phyloP scores from a whole-genome alignment of 139 green algal genomes.

The Dunaliella primolecta region DNA sequence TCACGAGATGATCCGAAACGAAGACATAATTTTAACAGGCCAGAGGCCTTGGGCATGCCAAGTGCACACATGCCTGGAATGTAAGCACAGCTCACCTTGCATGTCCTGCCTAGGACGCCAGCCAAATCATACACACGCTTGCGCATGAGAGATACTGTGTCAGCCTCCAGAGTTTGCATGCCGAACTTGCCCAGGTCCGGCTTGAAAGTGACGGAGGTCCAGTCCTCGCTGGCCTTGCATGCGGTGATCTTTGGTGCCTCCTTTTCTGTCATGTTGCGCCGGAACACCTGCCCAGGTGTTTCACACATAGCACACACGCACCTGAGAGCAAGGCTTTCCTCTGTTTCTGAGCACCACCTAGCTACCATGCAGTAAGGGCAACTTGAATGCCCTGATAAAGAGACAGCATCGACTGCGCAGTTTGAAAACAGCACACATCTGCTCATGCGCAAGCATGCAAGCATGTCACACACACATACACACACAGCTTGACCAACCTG shows the following conservation, averaged over 20 bases:
- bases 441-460: not conserved
- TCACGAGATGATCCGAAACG: too few relatives aligned
- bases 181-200: slow-evolving; percentile 95
- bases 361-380: too few relatives aligned
- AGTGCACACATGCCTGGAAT: too few relatives aligned
- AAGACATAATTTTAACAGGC: too few relatives aligned
- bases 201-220: slow-evolving; percentile 94
- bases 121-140: slow-evolving; percentile 96
- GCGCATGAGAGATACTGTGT: slow-evolving; percentile 87
- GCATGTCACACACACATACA: too few relatives aligned
- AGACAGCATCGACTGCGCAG: too few relatives aligned
- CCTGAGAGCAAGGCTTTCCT: not conserved
- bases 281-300: slow-evolving; percentile 56
- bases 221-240: slow-evolving; percentile 93
- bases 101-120: slow-evolving; percentile 86
- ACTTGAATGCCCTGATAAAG: too few relatives aligned
- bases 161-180: slow-evolving; percentile 81
- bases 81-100: too few relatives aligned
- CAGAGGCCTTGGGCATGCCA: too few relatives aligned
- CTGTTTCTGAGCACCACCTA: too few relatives aligned
- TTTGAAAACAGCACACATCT: too few relatives aligned
- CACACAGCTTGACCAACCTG: too few relatives aligned
- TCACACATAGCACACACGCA: not conserved
- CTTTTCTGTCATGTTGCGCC: slow-evolving; percentile 74
- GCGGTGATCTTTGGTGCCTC: slow-evolving; percentile 61